Evolutionary conservation across 208 protist species (phyloP), one percentile per base, ranked within the genome.

Genomic region (Trypanosoma scelopori): DNA sequence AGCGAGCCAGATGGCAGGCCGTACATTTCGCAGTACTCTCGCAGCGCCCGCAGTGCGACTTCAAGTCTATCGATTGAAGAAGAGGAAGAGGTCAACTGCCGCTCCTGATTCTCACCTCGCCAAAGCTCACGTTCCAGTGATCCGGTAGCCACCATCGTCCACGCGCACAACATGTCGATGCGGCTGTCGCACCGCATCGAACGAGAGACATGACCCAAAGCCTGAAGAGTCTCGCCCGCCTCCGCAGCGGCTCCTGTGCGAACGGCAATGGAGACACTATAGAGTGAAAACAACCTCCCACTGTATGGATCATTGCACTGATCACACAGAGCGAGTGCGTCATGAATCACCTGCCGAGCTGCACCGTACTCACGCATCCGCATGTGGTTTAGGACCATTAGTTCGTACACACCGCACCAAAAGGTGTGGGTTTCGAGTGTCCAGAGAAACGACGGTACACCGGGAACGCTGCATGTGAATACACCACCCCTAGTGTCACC

Each of bases 231-330:
- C 49, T 68, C 45, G 4, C 5, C 42, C 6, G 74, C 74, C 15
- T 78, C 52, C 12, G 13, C 27, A 16, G 50, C 11, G 18, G 43
- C 22, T 1, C 80, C 80, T 22, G 47, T 15, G 51, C 74, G 67
- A 12, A 61, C 69, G 3, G 59, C 59, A 47, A 73, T 74, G 6
- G 76, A 68, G 15, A 72, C 74, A n/a, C 46, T 42, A 62, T 81
- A 81, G 47, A 85, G 68, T 18, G 77, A 73, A 69, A 84, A 89
- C 12, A 77, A 23, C 16, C 79, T 72, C 1, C 63, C 55, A 47
- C 67, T 74, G 61, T 80, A 85, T 5, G 79, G 55, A 73, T 89
- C 82, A 25, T 67, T 68, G 55, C 69, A 81, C 51, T 74, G 63
- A 9, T 80, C 70, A 58, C 82, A 89, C 37, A 85, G 39, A 13